Evolutionary conservation across 371 early-diverging fungal genomes (phyloP), one percentile per base, ranked within the genome.

Genomic region (Apophysomyces trapeziformis): DNA sequence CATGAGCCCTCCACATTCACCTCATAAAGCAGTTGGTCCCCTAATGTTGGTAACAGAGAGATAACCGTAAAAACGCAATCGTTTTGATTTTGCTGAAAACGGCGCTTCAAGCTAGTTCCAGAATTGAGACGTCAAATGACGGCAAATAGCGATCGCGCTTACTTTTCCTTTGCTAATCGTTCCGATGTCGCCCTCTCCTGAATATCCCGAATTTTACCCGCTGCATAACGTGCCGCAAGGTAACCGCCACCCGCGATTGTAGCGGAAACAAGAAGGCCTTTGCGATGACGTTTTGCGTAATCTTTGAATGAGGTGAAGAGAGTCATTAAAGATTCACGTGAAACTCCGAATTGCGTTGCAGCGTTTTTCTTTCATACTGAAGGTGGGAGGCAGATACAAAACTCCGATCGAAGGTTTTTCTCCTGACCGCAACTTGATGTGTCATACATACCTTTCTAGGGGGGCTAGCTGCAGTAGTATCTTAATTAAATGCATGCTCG

Each of bases 21-120:
- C 39, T 88, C 88, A 18, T 85, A 79, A 61, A 93, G 76, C 0
- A 97, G 75, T 57, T 93, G 88, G 54, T 94, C 91, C 63, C 87
- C 88, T 41, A 96, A 73, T 13, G 92, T 89, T 0, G 95, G 93
- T 56, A 96, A 75, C 38, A 94, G 83, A 14, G 93, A 87, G 57
- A 88, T 71, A 6, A 95, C 90, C 1, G 93, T 92, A 61, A 91
- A 94, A 26, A 88, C 80, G 73, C 96, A 95, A 76, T 97, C 97
- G 62, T 90, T 88, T 73, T 93, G 94, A 76, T 95, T 95, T 78
- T 95, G 93, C 66, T 95, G 93, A 69, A 96, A 96, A n/a, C 96
- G 91, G 46, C 92, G 85, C 64, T 90, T 90, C 58, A 95, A 80
- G 67, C 92, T 94, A 72, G 38, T 43, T 7, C 26, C 9, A 5